These are phyloP conservation scores for Clavispora phyllophila DNA, from an alignment of 805 yeast genomes.

Conservation along the genomic window DNA sequence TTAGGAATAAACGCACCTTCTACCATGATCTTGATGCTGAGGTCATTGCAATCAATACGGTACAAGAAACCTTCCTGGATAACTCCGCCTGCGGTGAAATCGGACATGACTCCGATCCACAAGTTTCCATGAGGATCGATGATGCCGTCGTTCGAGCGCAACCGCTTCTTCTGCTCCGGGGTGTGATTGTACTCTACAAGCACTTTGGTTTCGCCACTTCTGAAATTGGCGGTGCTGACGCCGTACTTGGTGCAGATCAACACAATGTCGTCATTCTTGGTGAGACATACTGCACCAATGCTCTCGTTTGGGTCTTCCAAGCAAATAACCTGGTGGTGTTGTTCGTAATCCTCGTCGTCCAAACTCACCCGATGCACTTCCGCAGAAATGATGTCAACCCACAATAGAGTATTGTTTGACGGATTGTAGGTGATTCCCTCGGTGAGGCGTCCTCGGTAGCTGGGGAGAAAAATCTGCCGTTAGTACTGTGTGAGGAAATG, in stretches of 20 bases:
- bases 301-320: constrained; percentile 36
- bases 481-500: constrained; percentile 2
- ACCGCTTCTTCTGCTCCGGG: constrained; percentile 15
- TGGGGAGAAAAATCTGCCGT: constrained; percentile 15
- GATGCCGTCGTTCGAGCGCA: constrained; percentile 74
- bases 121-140: constrained; percentile 73
- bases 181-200: constrained; percentile 36
- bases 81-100: constrained; percentile 36
- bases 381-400: constrained; percentile 44
- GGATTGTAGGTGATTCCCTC: constrained; percentile 67
- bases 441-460: constrained; percentile 44
- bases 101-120: constrained; percentile 78
- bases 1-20: constrained; percentile 52
- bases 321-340: constrained; percentile 34
- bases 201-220: constrained; percentile 29
- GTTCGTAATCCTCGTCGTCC: constrained; percentile 9
- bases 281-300: constrained; percentile 71
- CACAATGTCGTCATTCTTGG: constrained; percentile 45
- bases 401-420: constrained; percentile 46
- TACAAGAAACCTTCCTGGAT: constrained; percentile 49
- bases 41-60: constrained; percentile 28
- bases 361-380: constrained; percentile 33
- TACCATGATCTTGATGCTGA: constrained; percentile 28
- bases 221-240: constrained; percentile 50
- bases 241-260: constrained; percentile 65